phyloP scores from a whole-genome alignment of 192 early-diverging fungal species.

The Phycomyces blakesleeanus region DNA sequence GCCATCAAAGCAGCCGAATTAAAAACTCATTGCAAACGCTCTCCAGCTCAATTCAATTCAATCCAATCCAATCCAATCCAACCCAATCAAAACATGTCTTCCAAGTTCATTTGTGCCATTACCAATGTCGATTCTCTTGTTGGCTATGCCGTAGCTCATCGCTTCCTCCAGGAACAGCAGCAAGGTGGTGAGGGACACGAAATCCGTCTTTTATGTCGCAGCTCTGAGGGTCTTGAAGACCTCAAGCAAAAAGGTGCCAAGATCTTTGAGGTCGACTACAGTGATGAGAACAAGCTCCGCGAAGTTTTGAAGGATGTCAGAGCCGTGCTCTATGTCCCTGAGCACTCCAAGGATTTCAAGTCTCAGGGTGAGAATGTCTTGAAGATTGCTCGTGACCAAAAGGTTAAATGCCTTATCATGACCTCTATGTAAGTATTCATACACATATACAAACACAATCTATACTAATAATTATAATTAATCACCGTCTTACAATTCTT shows the following conservation, averaged over 20 bases:
- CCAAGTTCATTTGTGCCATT: slow-evolving; percentile 16
- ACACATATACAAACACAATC: no score
- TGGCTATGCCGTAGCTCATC: slow-evolving; percentile 25
- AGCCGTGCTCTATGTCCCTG: slow-evolving; percentile 15
- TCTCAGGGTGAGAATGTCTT: slow-evolving; percentile 21
- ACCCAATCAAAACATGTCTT: no score
- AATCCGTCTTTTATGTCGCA: slow-evolving; percentile 22
- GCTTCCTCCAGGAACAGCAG: slow-evolving; percentile 3
- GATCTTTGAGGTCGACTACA: slow-evolving; percentile 15
- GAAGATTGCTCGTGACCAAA: slow-evolving; percentile 3
- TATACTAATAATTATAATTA: not conserved
- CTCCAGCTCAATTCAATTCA: not conserved
- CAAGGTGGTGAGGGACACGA: not conserved
- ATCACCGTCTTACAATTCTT: no score
- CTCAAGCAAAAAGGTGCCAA: slow-evolving; percentile 20
- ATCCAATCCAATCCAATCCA: not conserved
- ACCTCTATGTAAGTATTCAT: slow-evolving; percentile 19
- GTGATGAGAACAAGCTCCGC: slow-evolving; percentile 3
- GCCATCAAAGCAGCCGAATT: not conserved
- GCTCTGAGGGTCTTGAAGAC: slow-evolving; percentile 8
- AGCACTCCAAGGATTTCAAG: slow-evolving; percentile 5
- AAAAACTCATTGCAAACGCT: not conserved
- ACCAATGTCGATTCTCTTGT: slow-evolving; percentile 24
- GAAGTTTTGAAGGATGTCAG: slow-evolving; percentile 12
- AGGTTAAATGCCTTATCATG: slow-evolving; percentile 12